Evolutionary conservation across 768 basidiomycete species (phyloP).

Genomic region (Boletellus sp.): DNA sequence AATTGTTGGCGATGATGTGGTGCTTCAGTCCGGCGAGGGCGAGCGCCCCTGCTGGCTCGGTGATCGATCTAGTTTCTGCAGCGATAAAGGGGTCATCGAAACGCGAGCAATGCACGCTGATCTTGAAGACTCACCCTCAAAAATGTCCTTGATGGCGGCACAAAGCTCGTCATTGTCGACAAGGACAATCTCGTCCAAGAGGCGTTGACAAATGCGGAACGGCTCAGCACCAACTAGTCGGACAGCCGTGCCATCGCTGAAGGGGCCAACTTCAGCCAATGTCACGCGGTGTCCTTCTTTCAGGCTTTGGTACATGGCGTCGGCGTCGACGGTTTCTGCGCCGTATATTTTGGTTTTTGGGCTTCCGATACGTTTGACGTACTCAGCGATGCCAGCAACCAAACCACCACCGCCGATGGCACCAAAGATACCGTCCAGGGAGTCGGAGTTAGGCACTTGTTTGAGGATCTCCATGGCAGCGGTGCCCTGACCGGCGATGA

Average conservation of each 20-base stretch:
- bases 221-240: constrained; percentile 93
- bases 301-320: constrained; percentile 87
- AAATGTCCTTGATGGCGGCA: constrained; percentile 98
- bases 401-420: constrained; percentile 95
- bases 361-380: constrained; percentile 88
- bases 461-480: constrained; percentile 93
- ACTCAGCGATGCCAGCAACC: constrained; percentile 85
- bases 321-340: constrained; percentile 92
- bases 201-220: constrained; percentile 84
- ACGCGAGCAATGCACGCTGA: neutral
- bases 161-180: constrained; percentile 96
- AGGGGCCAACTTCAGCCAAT: constrained; percentile 88
- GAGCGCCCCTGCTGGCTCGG: constrained; percentile 94
- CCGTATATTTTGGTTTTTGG: constrained; percentile 81
- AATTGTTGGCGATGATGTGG: constrained; percentile 75
- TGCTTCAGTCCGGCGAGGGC: constrained; percentile 89
- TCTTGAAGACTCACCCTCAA: constrained; percentile 65
- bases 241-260: constrained; percentile 97
- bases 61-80: constrained; percentile 85
- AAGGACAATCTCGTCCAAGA: constrained; percentile 78
- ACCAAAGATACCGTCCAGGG: constrained; percentile 80
- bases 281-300: constrained; percentile 77
- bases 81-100: neutral
- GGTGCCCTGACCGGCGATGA: constrained; percentile 97
- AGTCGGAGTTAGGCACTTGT: constrained; percentile 72